Evolutionary conservation across 2,329 filamentous ascomycete genomes (phyloP), one percentile per base, ranked within the genome.

Genomic region (Ophiosphaerella narmari): DNA sequence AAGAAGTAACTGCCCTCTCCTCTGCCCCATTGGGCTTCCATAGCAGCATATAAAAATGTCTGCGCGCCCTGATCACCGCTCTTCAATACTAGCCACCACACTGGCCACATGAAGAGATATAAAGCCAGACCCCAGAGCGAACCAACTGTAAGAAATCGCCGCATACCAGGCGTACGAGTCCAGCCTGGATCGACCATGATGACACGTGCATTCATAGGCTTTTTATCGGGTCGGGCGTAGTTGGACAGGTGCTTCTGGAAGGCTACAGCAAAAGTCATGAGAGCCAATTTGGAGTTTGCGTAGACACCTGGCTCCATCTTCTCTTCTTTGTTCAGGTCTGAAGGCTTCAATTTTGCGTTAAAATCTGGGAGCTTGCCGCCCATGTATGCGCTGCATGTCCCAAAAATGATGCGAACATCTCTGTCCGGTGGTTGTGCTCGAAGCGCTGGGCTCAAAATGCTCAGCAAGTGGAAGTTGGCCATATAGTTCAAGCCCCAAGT

Each of bases 401-500:
- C 81, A 59, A 97, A 85, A 48, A 99, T 82, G 54, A 99, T 82
- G 54, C 94, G 83, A 13, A 99, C 91, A 72, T 99, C 94, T 63
- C 94, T 85, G 72, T 99, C 94, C 47, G 95, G 86, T 2, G 94
- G 94, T 74, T 99, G 94, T 1, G 89, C 91, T 59, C 91, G 85
- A 52, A 99, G 81, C 0, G 94, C 93, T 0, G 94, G 94, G 62
- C 88, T 94, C 32, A 99, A 80, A 26, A 99, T 95, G 58, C 89
- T 90, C 38, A 99, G 81, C 3, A 99, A 81, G 68, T 99, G 95
- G 76, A 97, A 97, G 73, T 97, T 97, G 56, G 91, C 88, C 34
- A 99, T 82, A 72, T 91, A 99, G 70, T 99, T 99, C 63, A 97
- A 80, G 76, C 91, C 91, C 92, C 92, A 97, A 53, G 89, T 93